Evolutionary conservation across 352 stramenopile species (phyloP), one percentile per base, ranked within the genome.

Genomic region (Phytophthora ramorum): DNA sequence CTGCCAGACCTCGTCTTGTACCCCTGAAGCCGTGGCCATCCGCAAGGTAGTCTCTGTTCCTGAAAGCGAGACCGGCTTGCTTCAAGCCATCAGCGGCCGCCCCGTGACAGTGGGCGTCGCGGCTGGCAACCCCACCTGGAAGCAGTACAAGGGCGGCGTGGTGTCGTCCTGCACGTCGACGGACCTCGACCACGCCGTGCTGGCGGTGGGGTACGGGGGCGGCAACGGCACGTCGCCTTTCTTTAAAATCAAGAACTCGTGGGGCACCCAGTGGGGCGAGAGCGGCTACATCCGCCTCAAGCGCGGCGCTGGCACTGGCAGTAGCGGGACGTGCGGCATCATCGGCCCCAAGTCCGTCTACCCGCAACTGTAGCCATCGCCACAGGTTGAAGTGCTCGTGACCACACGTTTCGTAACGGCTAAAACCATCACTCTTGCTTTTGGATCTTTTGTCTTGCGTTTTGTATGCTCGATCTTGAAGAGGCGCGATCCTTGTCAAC

Each of bases 211-310:
- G n/a, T 99, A 98, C 72, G 89, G 87, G 38, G 53, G 37, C 37
- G 74, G 38, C 5, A 71, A 70, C 7, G 63, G 41, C 50, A 53
- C 63, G n/a, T 53, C 72, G 43, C 69, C 66, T 19, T 88, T 72
- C 71, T 99, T 97, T 89, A 98, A 98, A 75, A 94, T 99, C 45
- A 98, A 98, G 68, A 99, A 99, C 78, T 98, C 96, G 56, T 99
- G 97, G 97, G 96, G 97, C 48, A 70, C 81, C 7, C 63, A 67
- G 24, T 99, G 96, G 96, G 97, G 97, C 52, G 91, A 98, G 57
- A 74, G 76, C 17, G 97, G 97, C 58, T 99, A 94, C 86, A 98
- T 99, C 46, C 86, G 87, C 19, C 81, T 99, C 9, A 85, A 96
- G 34, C 95, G 58, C 80, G 97, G 85, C 69, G 34, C 63, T 1